Percentiles rank a stretch among this genome's conserved stretches.
These are phyloP conservation scores for Talaromyces proteolyticus DNA, from an alignment of 495 filamentous ascomycete genomes.

Conservation along the genomic window DNA sequence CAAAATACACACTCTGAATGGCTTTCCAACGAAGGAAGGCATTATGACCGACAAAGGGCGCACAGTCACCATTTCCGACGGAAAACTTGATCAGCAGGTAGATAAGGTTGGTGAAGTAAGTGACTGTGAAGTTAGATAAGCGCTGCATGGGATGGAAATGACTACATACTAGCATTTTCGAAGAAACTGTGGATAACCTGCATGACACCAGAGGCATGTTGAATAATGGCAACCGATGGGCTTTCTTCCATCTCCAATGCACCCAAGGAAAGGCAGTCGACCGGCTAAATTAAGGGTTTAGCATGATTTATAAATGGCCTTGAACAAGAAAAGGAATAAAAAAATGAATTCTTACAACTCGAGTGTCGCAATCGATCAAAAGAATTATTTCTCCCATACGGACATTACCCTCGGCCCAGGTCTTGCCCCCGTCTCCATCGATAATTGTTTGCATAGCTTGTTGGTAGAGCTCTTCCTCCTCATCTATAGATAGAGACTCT, in stretches of 20 bases:
- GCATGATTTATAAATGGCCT: too few species aligned
- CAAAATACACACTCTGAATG: slow-evolving; percentile 16
- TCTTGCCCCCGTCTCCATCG: slow-evolving; percentile 51
- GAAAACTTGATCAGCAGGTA: slow-evolving; percentile 34
- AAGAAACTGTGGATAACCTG: slow-evolving; percentile 37
- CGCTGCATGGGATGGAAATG: neutral
- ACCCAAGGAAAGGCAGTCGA: slow-evolving; percentile 41
- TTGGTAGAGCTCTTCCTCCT: slow-evolving; percentile 47
- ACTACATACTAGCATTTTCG: slow-evolving; percentile 24
- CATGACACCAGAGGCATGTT: slow-evolving; percentile 43
- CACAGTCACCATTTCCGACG: slow-evolving; percentile 31
- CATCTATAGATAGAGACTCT: slow-evolving; percentile 33
- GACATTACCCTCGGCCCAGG: slow-evolving; percentile 76
- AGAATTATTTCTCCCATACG: slow-evolving; percentile 76
- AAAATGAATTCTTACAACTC: slow-evolving; percentile 50
- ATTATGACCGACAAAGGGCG: slow-evolving; percentile 67
- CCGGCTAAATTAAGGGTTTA: slow-evolving; percentile 21
- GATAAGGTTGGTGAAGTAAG: slow-evolving; percentile 38
- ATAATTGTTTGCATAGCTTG: slow-evolving; percentile 44
- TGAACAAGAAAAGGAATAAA: too few species aligned
- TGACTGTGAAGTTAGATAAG: slow-evolving; percentile 12
- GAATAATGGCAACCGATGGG: slow-evolving; percentile 39
- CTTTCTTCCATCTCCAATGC: slow-evolving; percentile 41
- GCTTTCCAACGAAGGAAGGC: slow-evolving; percentile 73
- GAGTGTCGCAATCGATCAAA: slow-evolving; percentile 67